Evolutionary conservation across 768 basidiomycete genomes (phyloP).

Genomic region (Boletellus ananas): DNA sequence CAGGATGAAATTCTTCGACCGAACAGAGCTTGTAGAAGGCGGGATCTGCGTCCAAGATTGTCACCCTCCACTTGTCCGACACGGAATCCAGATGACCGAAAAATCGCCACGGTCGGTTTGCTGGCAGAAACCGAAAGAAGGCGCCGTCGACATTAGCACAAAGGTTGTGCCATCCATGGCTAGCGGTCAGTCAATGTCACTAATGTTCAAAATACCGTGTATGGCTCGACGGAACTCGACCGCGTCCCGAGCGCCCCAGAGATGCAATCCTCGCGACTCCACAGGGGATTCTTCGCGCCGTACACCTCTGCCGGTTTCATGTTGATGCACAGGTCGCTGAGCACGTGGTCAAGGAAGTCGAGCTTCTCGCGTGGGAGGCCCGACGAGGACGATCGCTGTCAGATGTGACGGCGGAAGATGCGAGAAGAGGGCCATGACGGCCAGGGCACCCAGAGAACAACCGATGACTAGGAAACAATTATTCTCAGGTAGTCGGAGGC

Average conservation of each 20-base stretch:
- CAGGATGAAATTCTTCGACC: conserved; percentile 10
- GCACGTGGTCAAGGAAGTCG: background rate
- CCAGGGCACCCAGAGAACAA: conserved; percentile 14
- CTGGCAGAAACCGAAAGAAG: conserved; percentile 1
- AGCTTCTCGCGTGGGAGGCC: conserved; percentile 10
- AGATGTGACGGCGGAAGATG: conserved; percentile 5
- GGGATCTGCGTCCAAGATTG: conserved; percentile 19
- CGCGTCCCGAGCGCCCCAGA: conserved; percentile 8
- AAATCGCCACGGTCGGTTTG: conserved; percentile 19
- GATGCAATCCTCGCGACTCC: conserved; percentile 8
- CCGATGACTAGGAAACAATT: conserved; percentile 15
- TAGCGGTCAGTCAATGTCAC: background rate
- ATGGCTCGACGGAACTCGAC: conserved; percentile 7
- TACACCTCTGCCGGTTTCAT: background rate
- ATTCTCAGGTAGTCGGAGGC: conserved; percentile 10
- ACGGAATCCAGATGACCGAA: background rate
- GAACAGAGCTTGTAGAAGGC: background rate
- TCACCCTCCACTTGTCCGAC: conserved; percentile 10
- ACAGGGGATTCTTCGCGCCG: conserved; percentile 9
- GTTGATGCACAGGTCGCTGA: background rate
- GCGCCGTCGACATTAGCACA: no score
- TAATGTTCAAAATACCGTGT: background rate
- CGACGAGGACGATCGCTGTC: conserved; percentile 15
- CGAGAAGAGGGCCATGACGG: conserved; percentile 6
- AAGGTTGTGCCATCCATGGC: no score